Conservation (phyloP, 305 asterid genomes). For the Solanum hybrid region DNA sequence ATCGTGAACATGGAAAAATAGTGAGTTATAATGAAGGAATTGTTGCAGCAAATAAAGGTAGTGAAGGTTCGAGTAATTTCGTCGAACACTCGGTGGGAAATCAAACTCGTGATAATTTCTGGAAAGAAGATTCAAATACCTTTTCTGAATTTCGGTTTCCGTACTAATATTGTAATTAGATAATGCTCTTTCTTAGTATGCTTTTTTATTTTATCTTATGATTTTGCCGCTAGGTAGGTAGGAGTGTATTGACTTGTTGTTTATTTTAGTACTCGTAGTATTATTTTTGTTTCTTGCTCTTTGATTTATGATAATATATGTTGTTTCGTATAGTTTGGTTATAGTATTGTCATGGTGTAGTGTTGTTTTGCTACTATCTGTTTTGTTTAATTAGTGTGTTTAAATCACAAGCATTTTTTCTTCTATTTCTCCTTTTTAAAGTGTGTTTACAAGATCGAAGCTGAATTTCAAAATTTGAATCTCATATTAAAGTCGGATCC, state of each 20-base stretch:
- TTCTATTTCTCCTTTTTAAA: neutral
- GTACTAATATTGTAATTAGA: neutral
- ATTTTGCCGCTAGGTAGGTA: neutral
- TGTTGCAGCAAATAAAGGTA: neutral
- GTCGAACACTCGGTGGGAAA: neutral
- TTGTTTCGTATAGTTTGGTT: neutral
- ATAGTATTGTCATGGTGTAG: neutral
- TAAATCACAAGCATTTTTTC: neutral
- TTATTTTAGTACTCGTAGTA: neutral
- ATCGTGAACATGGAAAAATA: neutral
- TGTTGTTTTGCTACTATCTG: neutral
- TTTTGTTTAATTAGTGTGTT: neutral
- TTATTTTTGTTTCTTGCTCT: neutral
- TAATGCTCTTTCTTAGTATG: neutral
- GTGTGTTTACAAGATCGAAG: neutral
- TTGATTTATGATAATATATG: neutral
- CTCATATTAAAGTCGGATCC: neutral
- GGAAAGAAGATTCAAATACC: constrained; percentile 1
- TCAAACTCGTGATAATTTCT: neutral
- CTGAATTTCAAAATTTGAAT: too few relatives aligned
- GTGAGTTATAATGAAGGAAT: neutral
- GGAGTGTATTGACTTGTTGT: neutral
- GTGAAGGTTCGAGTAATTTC: neutral
- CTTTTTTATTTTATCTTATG: neutral
- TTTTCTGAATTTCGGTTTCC: neutral